These are phyloP conservation scores for Ogataea angusta DNA, from an alignment of 805 yeast genomes.

Conservation along the genomic window DNA sequence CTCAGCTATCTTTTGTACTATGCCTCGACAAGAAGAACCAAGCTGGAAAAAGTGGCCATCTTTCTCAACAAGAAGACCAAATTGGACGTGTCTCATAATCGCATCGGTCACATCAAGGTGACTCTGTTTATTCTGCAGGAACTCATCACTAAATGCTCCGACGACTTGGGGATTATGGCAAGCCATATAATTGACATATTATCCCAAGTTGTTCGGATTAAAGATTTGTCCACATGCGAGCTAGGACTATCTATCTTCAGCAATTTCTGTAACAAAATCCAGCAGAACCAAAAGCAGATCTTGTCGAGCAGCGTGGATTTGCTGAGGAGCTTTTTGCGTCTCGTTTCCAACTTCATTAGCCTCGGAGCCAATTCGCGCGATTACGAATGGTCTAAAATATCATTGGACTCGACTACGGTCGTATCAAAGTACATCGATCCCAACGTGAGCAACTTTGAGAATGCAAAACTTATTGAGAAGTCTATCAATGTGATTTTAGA, in stretches of 20 bases:
- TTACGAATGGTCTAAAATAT: slow-evolving; percentile 44
- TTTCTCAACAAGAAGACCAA: slow-evolving; percentile 62
- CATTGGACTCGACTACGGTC: slow-evolving; percentile 39
- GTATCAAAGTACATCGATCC: slow-evolving; percentile 33
- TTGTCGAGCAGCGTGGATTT: slow-evolving; percentile 47
- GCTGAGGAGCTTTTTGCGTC: slow-evolving; percentile 37
- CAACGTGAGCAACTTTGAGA: slow-evolving; percentile 14
- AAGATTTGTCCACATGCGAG: slow-evolving; percentile 62
- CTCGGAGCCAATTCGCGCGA: slow-evolving; percentile 20
- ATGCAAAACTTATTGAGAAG: slow-evolving; percentile 23
- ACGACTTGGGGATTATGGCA: slow-evolving; percentile 82
- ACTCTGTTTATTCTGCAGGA: slow-evolving; percentile 68
- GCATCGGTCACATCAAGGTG: slow-evolving; percentile 80
- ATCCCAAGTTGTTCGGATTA: slow-evolving; percentile 44
- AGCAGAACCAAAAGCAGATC: slow-evolving; percentile 25
- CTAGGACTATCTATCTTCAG: slow-evolving; percentile 34
- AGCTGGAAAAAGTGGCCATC: slow-evolving; percentile 79
- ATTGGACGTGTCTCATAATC: slow-evolving; percentile 55
- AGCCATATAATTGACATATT: slow-evolving; percentile 62
- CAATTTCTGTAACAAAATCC: slow-evolving; percentile 27
- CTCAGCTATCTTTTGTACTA: slow-evolving; percentile 83
- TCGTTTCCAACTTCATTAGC: slow-evolving; percentile 24
- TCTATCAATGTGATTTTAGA: slow-evolving; percentile 39
- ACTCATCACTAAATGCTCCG: slow-evolving; percentile 71
- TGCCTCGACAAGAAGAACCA: slow-evolving; percentile 85